Evolutionary conservation across 2,329 filamentous ascomycete genomes (phyloP).

Genomic region (Colletotrichum scovillei): DNA sequence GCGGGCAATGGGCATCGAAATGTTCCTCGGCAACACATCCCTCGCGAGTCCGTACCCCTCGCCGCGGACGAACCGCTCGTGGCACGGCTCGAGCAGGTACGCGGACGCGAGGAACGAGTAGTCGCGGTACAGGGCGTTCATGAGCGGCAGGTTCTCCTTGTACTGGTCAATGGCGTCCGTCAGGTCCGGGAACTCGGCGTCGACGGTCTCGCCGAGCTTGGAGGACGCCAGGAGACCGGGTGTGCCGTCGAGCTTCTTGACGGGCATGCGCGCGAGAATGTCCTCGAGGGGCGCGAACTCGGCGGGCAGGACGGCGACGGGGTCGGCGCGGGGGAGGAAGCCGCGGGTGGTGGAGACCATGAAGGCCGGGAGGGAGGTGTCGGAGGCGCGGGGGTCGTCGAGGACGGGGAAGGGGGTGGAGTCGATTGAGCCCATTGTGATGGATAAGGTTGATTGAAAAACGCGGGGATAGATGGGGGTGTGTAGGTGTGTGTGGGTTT

Average conservation of each 20-base stretch:
- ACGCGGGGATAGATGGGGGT: constrained; percentile 21
- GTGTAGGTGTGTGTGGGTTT: constrained; percentile 13
- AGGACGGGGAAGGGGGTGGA: constrained; percentile 68
- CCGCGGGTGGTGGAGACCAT: constrained; percentile 82
- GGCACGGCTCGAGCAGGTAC: constrained; percentile 92
- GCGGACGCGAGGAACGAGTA: constrained; percentile 92
- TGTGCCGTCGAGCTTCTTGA: constrained; percentile 77
- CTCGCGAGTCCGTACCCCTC: constrained; percentile 83
- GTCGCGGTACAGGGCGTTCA: constrained; percentile 91
- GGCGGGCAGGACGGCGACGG: constrained; percentile 71
- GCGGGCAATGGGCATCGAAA: constrained; percentile 84
- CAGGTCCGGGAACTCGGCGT: constrained; percentile 81
- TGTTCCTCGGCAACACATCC: constrained; percentile 76
- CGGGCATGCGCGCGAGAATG: constrained; percentile 81
- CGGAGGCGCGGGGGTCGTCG: constrained; percentile 69
- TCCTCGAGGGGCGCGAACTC: constrained; percentile 80
- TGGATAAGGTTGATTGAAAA: background rate
- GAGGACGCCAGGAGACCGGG: constrained; percentile 82
- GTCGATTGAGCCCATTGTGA: constrained; percentile 55
- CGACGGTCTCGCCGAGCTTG: constrained; percentile 79
- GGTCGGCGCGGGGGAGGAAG: constrained; percentile 77
- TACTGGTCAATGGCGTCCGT: constrained; percentile 79
- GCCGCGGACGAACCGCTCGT: constrained; percentile 76
- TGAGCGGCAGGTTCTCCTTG: constrained; percentile 77
- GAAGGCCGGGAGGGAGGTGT: constrained; percentile 76